Evolutionary conservation across 139 green algal species (phyloP), one percentile per base, ranked within the genome.

Genomic region (Tetradesmus obliquus): DNA sequence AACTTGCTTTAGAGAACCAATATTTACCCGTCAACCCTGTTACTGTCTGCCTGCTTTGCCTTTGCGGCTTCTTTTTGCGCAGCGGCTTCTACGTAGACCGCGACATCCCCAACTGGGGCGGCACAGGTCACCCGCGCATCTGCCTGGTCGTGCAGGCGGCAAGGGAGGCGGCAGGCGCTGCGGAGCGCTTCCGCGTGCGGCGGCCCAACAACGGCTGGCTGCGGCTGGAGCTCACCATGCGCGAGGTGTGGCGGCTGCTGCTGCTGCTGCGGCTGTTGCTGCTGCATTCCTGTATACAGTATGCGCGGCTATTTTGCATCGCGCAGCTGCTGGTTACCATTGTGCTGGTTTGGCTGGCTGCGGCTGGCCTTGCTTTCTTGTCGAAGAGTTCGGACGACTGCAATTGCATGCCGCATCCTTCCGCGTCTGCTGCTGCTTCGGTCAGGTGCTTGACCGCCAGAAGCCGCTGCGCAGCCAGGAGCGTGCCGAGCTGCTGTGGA

Each of bases 11-110:
- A 45, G 32, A 45, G 32, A 45, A 45, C 32, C 32, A 45, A 45
- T 45, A 45, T 45, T 45, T 45, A 45, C 32, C 32, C 32, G 32
- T 1, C 32, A 45, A 45, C 32, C 32, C 32, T 45, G 32, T 66
- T 24, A n/a, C 54, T 66, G 51, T 5, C 15, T 76, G 17, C 13
- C 53, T 4, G 15, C 7, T 22, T 66, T 15, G 1, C 71, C 20
- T 83, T 19, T 54, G 74, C 74, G 24, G 76, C 32, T 20, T 24
- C 72, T 51, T 22, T 1, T 55, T n/a, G 20, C 72, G 82, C 89
- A 92, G 82, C 51, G 89, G 89, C 10, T 92, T 92, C 82, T 92
- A 89, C 20, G 24, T 92, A 0, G 89, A 92, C 89, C 45, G 66
- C 15, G 51, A 45, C 81, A 92, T 82, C 22, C 45, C 54, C 51